Evolutionary conservation across 306 rosid genomes (phyloP).

Genomic region (Glycine latifolia): DNA sequence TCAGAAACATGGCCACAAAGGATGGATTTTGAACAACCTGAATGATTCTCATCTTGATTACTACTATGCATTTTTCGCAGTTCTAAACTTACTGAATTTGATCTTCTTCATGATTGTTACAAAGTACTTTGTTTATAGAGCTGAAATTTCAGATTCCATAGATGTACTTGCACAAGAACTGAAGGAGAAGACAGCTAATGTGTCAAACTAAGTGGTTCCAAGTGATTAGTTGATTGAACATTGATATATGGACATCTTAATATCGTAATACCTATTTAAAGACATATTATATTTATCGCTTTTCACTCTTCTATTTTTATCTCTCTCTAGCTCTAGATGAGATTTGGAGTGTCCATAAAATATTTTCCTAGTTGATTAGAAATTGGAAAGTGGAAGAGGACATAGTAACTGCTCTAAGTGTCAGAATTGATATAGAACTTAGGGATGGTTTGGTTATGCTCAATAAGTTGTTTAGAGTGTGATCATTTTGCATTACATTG

Average conservation of each 20-base stretch:
- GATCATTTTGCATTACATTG: background rate
- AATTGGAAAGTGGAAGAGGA: background rate
- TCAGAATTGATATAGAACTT: background rate
- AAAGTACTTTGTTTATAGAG: slow-evolving; percentile 66
- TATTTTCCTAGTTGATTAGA: background rate
- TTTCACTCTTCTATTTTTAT: background rate
- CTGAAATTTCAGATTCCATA: slow-evolving; percentile 74
- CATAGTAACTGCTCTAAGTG: background rate
- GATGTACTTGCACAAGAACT: slow-evolving; percentile 35
- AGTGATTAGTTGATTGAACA: background rate
- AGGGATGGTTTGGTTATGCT: background rate
- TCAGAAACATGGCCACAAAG: slow-evolving; percentile 46
- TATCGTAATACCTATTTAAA: background rate
- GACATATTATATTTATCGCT: background rate
- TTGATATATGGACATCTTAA: background rate
- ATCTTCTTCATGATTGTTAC: slow-evolving; percentile 53
- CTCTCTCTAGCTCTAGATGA: background rate
- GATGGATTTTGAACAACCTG: slow-evolving; percentile 76
- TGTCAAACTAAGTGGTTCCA: background rate
- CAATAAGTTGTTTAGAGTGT: background rate
- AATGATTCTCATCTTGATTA: slow-evolving; percentile 72
- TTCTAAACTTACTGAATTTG: slow-evolving; percentile 58
- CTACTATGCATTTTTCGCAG: slow-evolving; percentile 57
- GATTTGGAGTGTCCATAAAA: background rate
- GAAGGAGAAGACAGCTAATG: slow-evolving; percentile 44